These are phyloP conservation scores for Brettanomyces sp. DNA, from an alignment of 805 yeast species.

Conservation along the genomic window DNA sequence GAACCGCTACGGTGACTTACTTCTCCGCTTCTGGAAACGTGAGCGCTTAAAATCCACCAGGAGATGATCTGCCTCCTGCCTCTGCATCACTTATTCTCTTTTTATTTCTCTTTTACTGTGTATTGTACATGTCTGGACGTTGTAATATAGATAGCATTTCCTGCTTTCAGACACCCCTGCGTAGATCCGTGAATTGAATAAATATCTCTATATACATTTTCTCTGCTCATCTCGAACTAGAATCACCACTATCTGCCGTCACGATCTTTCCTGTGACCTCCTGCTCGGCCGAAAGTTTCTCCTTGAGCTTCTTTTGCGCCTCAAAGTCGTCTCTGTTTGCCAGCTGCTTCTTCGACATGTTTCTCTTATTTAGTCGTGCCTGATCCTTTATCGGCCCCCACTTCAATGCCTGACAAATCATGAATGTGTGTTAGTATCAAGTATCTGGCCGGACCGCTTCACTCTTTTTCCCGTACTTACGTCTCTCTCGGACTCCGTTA, in stretches of 20 bases:
- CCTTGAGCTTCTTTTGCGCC: slow-evolving; percentile 50
- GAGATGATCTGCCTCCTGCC: neutral
- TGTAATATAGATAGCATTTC: no score
- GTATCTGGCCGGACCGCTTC: neutral
- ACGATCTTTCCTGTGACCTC: slow-evolving; percentile 50
- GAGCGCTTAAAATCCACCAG: slow-evolving; percentile 37
- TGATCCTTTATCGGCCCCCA: slow-evolving; percentile 86
- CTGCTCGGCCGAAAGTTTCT: slow-evolving; percentile 49
- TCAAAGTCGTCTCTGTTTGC: slow-evolving; percentile 61
- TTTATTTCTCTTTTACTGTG: neutral
- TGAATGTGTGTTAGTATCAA: neutral
- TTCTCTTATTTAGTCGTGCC: slow-evolving; percentile 42
- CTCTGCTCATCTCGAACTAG: neutral
- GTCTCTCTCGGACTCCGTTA: slow-evolving; percentile 62
- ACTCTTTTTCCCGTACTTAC: slow-evolving; percentile 23
- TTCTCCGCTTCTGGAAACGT: slow-evolving; percentile 76
- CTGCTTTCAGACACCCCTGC: no score
- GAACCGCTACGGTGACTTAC: slow-evolving; percentile 80
- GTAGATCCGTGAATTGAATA: no score
- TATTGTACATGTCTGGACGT: neutral
- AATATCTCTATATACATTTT: neutral
- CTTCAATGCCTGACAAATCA: slow-evolving; percentile 41
- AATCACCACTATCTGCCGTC: slow-evolving; percentile 26
- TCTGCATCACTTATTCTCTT: neutral
- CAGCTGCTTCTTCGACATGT: slow-evolving; percentile 28